Conservation (phyloP, 441 rosid species). For the Bocquillonia castaneifolia region DNA sequence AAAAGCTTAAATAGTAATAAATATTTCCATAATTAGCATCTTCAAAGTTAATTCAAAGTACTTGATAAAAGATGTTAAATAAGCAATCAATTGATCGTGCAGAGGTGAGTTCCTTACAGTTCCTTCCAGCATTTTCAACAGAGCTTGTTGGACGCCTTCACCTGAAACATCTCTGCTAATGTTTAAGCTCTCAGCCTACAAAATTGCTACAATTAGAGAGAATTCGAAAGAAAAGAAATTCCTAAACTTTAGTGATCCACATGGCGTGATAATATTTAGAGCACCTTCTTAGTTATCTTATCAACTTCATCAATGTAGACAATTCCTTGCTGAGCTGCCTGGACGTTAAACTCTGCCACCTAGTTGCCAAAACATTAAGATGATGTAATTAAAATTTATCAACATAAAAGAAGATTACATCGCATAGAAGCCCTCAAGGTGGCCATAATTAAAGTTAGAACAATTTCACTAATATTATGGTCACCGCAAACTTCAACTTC, state of each 20-base stretch:
- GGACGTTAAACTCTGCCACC: conserved; percentile 88
- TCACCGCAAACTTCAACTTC: no score
- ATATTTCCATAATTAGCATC: conserved; percentile 2
- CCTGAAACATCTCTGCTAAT: conserved; percentile 95
- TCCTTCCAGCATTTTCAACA: conserved; percentile 95
- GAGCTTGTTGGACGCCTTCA: conserved; percentile 94
- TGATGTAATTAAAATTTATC: not conserved
- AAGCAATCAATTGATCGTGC: conserved; percentile 6
- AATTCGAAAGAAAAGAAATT: conserved; percentile 17
- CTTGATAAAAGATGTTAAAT: not conserved
- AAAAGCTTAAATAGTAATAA: not conserved
- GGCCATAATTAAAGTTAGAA: not conserved
- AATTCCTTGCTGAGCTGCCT: conserved; percentile 96
- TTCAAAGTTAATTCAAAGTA: not conserved
- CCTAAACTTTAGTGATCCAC: not conserved
- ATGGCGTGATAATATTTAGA: conserved; percentile 8
- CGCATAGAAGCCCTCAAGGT: not conserved
- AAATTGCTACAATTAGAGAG: conserved; percentile 15
- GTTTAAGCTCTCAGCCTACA: conserved; percentile 91
- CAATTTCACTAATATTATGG: not conserved
- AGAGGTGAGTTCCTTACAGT: conserved; percentile 55
- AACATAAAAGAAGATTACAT: not conserved
- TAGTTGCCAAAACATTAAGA: conserved; percentile 29
- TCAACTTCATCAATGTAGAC: conserved; percentile 97
- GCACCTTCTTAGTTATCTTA: conserved; percentile 90